Evolutionary conservation across 306 rosid species (phyloP).

Genomic region (Phaseolus lunatus): DNA sequence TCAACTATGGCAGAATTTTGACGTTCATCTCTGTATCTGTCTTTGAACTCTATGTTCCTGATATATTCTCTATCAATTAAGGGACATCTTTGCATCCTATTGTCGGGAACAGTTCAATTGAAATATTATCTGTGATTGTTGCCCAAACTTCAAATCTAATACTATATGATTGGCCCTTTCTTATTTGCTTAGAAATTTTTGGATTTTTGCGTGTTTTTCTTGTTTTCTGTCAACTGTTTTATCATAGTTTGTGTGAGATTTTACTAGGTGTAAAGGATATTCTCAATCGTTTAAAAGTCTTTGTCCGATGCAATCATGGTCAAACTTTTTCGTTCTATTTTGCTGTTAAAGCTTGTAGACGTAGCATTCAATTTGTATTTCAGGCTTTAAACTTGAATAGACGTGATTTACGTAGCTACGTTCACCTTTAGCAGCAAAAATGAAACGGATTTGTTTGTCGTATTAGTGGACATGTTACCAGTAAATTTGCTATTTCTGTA

Average conservation of each 20-base stretch:
- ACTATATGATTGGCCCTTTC: neutral
- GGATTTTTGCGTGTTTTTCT: neutral
- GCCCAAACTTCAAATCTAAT: neutral
- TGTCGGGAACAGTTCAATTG: neutral
- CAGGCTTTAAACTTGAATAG: neutral
- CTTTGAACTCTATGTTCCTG: neutral
- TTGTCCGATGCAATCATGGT: neutral
- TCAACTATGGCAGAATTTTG: neutral
- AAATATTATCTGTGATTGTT: neutral
- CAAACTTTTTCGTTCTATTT: neutral
- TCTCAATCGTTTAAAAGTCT: neutral
- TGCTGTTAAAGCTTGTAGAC: constrained; percentile 3
- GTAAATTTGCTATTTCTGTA: neutral
- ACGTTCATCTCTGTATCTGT: neutral
- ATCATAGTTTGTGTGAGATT: constrained; percentile 1
- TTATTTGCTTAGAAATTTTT: neutral
- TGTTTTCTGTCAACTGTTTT: constrained; percentile 15
- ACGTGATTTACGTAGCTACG: neutral
- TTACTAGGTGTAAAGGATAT: neutral
- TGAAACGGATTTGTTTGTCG: constrained; percentile 20
- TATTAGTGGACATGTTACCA: neutral
- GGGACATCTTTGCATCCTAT: neutral
- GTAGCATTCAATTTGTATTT: neutral
- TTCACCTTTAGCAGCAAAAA: neutral
- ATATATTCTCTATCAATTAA: neutral